Base-by-base conservation (phyloP, 306 rosid species). In the Ormosia semicastrata region DNA sequence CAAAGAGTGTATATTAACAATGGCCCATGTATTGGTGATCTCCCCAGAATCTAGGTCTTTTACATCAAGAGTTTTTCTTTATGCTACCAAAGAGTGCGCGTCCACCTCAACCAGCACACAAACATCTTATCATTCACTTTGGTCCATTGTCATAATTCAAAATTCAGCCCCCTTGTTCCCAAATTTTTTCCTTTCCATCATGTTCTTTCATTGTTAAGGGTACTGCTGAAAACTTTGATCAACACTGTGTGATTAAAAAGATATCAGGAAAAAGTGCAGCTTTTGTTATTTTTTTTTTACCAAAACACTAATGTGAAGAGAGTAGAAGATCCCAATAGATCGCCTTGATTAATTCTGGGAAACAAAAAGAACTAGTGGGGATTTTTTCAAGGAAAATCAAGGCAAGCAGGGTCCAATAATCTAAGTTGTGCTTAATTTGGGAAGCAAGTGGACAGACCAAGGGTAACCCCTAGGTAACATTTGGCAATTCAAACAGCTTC, bases 251-350 rank as follows among this genome's bases (percentile, higher is more conserved):
- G 83, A 79, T 63, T 37, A 18, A 59, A 83, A 80, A 52, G 66
- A 60, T 64, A 81, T 67, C 30, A 77, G 3, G 39, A 39, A 62
- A 76, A 87, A 49, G 87, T 60, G 37, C 40, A 56, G 1, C 66
- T 84, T 81, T 87, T 81, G 81, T 24, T 47, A 66, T 71, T 80
- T 71, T 78, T 81, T 87, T 78, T 81, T 87, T 84, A 84, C 87
- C 68, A 44, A 66, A 72, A 77, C 82, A 84, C 90, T 78, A 79
- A 63, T 76, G 71, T 77, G 34, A 66, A 77, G 74, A 44, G 52
- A 53, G 49, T 4, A 32, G 41, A 82, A 58, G 72, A 80, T 86
- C 83, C 74, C 5, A 72, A 64, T 47, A 32, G 76, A 73, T 73
- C 33, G 14, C 67, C 75, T 44, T 69, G 39, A 60, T 69, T 75